Evolutionary conservation across 2,329 filamentous ascomycete species (phyloP).

Genomic region (Diplodia corticola): DNA sequence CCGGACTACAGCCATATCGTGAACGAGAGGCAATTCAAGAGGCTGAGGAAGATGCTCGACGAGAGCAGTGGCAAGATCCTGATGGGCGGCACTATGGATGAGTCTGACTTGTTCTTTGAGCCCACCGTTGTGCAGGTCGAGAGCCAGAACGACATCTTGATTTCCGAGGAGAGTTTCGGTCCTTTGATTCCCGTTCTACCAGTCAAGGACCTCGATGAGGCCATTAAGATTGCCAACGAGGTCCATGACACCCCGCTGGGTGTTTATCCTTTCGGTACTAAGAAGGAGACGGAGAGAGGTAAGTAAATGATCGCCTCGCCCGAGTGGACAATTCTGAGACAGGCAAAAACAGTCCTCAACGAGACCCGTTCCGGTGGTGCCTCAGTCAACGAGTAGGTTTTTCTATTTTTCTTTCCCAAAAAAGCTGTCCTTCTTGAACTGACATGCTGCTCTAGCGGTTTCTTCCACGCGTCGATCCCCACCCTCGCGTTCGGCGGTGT

Average conservation of each 20-base stretch:
- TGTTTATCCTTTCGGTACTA: constrained; percentile 81
- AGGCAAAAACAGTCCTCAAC: constrained; percentile 39
- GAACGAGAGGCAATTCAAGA: constrained; percentile 75
- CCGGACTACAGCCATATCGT: constrained; percentile 78
- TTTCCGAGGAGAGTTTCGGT: constrained; percentile 85
- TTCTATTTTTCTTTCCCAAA: background rate
- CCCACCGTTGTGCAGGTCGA: constrained; percentile 88
- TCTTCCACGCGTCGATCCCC: constrained; percentile 69
- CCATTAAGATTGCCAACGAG: constrained; percentile 76
- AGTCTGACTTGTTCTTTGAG: constrained; percentile 79
- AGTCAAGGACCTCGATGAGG: constrained; percentile 78
- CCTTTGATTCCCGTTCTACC: constrained; percentile 85
- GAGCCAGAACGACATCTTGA: constrained; percentile 71
- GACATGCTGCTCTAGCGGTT: constrained; percentile 42
- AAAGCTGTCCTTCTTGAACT: background rate
- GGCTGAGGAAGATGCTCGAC: constrained; percentile 91
- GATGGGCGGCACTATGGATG: constrained; percentile 81
- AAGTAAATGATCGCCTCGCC: constrained; percentile 32
- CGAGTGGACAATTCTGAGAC: background rate
- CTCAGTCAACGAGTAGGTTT: constrained; percentile 47
- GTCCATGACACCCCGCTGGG: constrained; percentile 82
- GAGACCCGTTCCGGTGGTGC: constrained; percentile 54
- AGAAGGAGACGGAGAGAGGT: constrained; percentile 74
- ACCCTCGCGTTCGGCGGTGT: constrained; percentile 81
- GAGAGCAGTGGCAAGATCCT: constrained; percentile 79